Base-by-base conservation (phyloP, 768 basidiomycete species). In the Phallus indusiatus region DNA sequence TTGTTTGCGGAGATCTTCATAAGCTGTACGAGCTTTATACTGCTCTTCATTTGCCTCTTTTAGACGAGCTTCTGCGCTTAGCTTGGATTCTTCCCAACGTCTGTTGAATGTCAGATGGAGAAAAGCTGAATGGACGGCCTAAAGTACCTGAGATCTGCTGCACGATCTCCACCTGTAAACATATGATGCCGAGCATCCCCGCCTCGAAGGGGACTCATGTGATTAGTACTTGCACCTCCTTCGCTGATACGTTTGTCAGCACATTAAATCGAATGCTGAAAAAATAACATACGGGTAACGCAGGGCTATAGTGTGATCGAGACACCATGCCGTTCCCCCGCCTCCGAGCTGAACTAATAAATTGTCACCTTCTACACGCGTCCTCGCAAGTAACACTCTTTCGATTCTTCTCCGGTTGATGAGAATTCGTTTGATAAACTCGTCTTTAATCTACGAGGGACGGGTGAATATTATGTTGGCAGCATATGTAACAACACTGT, bases 381-480 rank as follows among this genome's bases (percentile, higher is more conserved):
- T 81, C 1, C 65, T 67, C 0, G 87, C 82, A 20, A 98, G 76
- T 9, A 92, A 70, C 2, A 77, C 80, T 16, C 78, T 75, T 70
- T 99, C 96, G 53, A 96, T 89, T 49, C 69, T 73, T 20, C 74
- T 72, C 54, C 78, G 75, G 69, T 93, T 92, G 71, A 98, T 86
- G 49, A 99, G 69, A 35, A 94, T 77, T 54, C 93, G 89, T 28
- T 84, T 74, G 1, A 94, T 88, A 60, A 82, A 83, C 36, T 79
- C 78, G 63, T 95, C 76, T 14, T 80, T 76, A 61, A 95, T 77
- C 93, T 97, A 64, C 21, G 14, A 36, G 28, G 17, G 22, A 49
- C 63, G 20, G 64, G 53, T 42, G n/a, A 42, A 10, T 11, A 10
- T 3, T 42, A 7, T 28, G 7, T 28, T 28, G 7, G 2, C 42